Base-by-base conservation (phyloP, 139 green algal species). In the Chlorella vulgaris region DNA sequence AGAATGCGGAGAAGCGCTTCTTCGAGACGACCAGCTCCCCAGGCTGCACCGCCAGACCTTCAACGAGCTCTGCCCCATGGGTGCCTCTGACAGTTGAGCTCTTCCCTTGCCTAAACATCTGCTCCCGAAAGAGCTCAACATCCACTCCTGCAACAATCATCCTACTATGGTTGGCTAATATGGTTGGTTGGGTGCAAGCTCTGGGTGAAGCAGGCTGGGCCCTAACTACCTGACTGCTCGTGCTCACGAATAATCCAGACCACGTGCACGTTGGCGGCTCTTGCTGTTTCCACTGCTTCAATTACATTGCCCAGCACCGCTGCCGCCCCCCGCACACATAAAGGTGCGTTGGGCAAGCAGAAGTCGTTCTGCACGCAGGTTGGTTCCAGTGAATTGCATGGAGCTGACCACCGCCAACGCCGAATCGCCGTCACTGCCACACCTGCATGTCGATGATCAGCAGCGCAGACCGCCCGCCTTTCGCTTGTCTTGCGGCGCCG, bases 1-100 rank as follows among this genome's bases (percentile, higher is more conserved):
- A 91, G 65, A 95, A 95, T 3, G 67, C 91, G 36, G 74, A 88
- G 78, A 91, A 95, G 29, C 91, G 86, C 70, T 91, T 92, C 81
- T 95, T 95, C 38, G 94, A 66, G 13, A 95, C 28, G 8, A 88
- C 74, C 0, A 82, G 51, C 47, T 95, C 91, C 0, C 79, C 83
- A 0, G 85, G 29, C 10, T 15, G 42, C 28, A 80, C 69, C 33
- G 76, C 62, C 61, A 93, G 83, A 1, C 76, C 79, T 28, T 75
- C 79, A 63, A 89, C 86, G 38, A 93, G 81, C 36, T 82, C 39
- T 7, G 83, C 86, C 66, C 88, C 88, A 89, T 60, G 4, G 21
- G 81, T 85, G 33, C 81, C 81, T 4, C 29, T 28, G 15, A 85
- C 63, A 18, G 50, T 60, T 29, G 24, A 33, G 38, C 33, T 31